Conservation (phyloP, 331 rosid species). For the Stylosanthes scabra region DNA sequence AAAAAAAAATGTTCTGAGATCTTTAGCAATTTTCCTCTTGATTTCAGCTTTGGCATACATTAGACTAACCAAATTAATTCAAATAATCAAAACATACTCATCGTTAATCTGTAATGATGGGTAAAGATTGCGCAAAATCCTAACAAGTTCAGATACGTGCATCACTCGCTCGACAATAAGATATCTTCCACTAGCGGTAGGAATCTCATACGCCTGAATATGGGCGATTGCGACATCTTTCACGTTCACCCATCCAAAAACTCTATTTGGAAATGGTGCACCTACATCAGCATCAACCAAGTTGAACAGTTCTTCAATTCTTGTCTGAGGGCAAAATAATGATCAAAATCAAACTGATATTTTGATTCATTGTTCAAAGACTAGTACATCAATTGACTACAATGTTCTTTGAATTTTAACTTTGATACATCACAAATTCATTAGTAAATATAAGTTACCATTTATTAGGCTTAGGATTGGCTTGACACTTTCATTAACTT, state of each 20-base stretch:
- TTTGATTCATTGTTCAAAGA: not conserved
- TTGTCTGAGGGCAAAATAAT: not conserved
- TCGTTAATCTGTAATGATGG: constrained; percentile 62
- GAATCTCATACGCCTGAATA: constrained; percentile 71
- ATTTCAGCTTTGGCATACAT: too few relatives aligned
- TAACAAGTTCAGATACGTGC: constrained; percentile 55
- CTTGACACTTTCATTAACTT: constrained; percentile 62
- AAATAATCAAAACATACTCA: constrained; percentile 51
- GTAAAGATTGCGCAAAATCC: constrained; percentile 55
- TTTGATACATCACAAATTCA: not conserved
- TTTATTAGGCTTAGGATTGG: constrained; percentile 57
- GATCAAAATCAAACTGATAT: not conserved
- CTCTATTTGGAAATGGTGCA: constrained; percentile 50
- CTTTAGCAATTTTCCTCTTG: not conserved
- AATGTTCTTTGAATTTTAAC: not conserved
- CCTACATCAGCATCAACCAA: constrained; percentile 53
- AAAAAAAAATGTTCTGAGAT: too few relatives aligned
- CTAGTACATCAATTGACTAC: not conserved
- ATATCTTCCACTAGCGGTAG: constrained; percentile 77
- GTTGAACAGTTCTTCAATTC: not conserved
- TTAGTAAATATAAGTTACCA: constrained; percentile 50
- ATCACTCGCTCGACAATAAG: constrained; percentile 60
- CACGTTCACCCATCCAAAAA: constrained; percentile 70
- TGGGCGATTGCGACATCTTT: constrained; percentile 82
- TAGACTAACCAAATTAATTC: too few relatives aligned